Conservation (phyloP, 2,329 filamentous ascomycete genomes). For the Orbilia blumenaviensis region DNA sequence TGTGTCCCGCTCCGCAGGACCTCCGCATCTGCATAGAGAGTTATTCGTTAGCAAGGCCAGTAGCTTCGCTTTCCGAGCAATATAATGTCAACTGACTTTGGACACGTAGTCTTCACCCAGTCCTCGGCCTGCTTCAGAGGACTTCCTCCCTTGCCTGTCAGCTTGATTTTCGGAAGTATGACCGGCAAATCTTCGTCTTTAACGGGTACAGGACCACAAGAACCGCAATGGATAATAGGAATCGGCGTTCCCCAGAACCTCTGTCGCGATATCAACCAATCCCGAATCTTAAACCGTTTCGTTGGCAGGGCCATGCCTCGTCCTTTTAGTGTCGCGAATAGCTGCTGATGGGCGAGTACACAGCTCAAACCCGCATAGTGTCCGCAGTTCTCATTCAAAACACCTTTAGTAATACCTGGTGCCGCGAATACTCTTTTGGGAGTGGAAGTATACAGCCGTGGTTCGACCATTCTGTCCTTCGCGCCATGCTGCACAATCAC, state of each 20-base stretch:
- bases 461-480: constrained; percentile 57
- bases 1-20: constrained; percentile 79
- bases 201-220: constrained; percentile 81
- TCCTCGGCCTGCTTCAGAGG: constrained; percentile 75
- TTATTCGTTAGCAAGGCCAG: constrained; percentile 1
- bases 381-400: constrained; percentile 73
- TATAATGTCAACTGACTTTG: constrained; percentile 62
- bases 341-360: constrained; percentile 64
- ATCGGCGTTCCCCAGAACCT: constrained; percentile 92
- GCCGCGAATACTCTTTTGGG: constrained; percentile 63
- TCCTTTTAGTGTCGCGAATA: constrained; percentile 52
- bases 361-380: constrained; percentile 73
- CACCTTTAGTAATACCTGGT: constrained; percentile 67
- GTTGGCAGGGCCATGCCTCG: constrained; percentile 19
- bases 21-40: constrained; percentile 65
- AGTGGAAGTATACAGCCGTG: constrained; percentile 56
- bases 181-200: constrained; percentile 80
- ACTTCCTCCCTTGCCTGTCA: constrained; percentile 76
- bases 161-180: constrained; percentile 75
- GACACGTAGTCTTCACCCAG: constrained; percentile 80
- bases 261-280: constrained; percentile 93
- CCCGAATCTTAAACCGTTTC: constrained; percentile 79
- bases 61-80: neutral
- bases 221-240: constrained; percentile 81
- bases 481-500: constrained; percentile 65